Base-by-base conservation (phyloP, 1,139 yeast species). In the Geotrichum klebahnii region DNA sequence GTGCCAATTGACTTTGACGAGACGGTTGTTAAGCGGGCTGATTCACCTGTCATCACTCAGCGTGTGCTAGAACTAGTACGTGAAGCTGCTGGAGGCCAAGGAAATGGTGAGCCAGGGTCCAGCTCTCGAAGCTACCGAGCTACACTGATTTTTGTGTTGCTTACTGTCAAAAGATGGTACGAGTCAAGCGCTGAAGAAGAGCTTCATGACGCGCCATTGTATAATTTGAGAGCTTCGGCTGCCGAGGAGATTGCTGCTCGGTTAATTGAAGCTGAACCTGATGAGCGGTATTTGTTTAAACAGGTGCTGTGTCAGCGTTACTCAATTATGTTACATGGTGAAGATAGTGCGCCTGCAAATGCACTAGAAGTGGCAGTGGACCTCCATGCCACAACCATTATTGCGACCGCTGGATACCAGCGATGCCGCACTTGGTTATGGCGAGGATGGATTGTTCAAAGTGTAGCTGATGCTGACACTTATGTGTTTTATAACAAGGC, bases 401-500 rank as follows among this genome's bases (percentile, higher is more conserved):
- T 88, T 60, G 81, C 88, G 0, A 79, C 94, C 0, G 70, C 84
- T 2, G 96, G 96, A 0, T 88, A 80, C 65, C 96, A 88, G 66
- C 71, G 95, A 52, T 86, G 96, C 69, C 78, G 86, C 62, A 81
- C 82, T 59, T 88, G 96, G 95, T 68, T 88, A 49, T 88, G 96
- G 96, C 72, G 90, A 54, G 96, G 96, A 19, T 87, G 96, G 95
- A 84, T 88, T 55, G 75, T 84, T 41, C 96, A 87, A 67, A 78
- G 84, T 35, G 77, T 80, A n/a, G 67, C 65, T 16, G 86, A 85
- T 61, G 88, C 94, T 8, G 77, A 79, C 33, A 60, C 58, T 22
- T 88, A 84, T 60, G 82, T 80, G 32, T 62, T 82, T 54, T 86
- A 83, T 65, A 75, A 75, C 51, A 81, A 80, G 1, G 78, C 80